Percentiles rank a stretch among this genome's conserved stretches.
Evolutionary conservation across 805 yeast species (phyloP).

Genomic region (Hyphopichia homilentoma): DNA sequence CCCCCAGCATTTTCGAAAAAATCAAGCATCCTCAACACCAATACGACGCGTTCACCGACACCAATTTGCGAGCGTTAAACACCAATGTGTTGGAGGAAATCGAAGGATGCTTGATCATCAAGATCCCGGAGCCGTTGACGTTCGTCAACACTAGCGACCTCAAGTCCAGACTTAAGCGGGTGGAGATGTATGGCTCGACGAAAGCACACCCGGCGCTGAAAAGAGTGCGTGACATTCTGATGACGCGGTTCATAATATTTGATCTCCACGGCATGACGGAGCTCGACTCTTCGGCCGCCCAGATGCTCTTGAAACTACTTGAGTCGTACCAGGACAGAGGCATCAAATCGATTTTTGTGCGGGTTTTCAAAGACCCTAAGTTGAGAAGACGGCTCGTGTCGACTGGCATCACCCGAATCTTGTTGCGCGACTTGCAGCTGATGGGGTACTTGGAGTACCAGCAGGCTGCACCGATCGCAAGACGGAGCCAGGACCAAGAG

Average conservation of each 20-base stretch:
- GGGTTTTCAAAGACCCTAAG: constrained; percentile 24
- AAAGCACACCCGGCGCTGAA: constrained; percentile 41
- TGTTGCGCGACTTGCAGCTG: constrained; percentile 20
- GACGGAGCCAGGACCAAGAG: too few species aligned
- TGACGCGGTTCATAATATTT: constrained; percentile 40
- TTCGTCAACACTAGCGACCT: constrained; percentile 40
- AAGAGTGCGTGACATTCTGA: constrained; percentile 28
- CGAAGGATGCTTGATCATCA: constrained; percentile 41
- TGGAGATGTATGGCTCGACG: constrained; percentile 42
- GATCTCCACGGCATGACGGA: constrained; percentile 41
- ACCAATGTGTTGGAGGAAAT: constrained; percentile 37
- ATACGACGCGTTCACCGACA: constrained; percentile 32
- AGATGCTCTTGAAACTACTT: constrained; percentile 28
- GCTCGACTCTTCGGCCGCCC: constrained; percentile 41
- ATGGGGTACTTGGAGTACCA: constrained; percentile 21
- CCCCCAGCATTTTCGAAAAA: constrained; percentile 3
- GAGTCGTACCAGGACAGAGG: constrained; percentile 24
- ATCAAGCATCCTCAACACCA: constrained; percentile 9
- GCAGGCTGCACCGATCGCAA: too few species aligned
- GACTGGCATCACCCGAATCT: constrained; percentile 26
- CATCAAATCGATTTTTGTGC: constrained; percentile 31
- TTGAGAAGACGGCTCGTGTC: constrained; percentile 25
- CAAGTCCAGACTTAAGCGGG: constrained; percentile 33
- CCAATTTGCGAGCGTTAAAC: constrained; percentile 31
- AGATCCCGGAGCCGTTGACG: constrained; percentile 42